Evolutionary conservation across 345 rosid species (phyloP).

Genomic region (Hypericum androsaemum): DNA sequence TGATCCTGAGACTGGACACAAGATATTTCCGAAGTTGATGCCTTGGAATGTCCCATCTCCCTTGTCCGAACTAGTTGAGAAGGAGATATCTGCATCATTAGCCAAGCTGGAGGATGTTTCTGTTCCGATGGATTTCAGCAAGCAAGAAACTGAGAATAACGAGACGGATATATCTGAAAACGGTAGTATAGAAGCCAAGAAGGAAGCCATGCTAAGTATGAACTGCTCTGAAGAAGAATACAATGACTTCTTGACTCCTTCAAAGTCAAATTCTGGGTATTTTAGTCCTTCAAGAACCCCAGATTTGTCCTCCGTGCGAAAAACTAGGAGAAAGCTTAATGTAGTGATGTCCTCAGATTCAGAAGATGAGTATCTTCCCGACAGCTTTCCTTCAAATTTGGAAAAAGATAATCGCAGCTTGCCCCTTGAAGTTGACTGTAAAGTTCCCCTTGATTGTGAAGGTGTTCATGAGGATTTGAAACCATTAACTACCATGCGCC

Average conservation of each 20-base stretch:
- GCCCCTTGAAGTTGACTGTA: slow-evolving; percentile 18
- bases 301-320: slow-evolving; percentile 28
- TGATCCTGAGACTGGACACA: slow-evolving; percentile 52
- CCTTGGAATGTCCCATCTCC: slow-evolving; percentile 67
- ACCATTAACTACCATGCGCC: slow-evolving; percentile 23
- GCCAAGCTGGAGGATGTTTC: slow-evolving; percentile 34
- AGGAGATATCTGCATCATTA: slow-evolving; percentile 46
- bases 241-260: slow-evolving; percentile 32
- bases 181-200: slow-evolving; percentile 53
- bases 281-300: slow-evolving; percentile 37
- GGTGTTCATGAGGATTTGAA: slow-evolving; percentile 23
- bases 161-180: slow-evolving; percentile 26
- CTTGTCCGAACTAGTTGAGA: slow-evolving; percentile 63
- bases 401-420: slow-evolving; percentile 18
- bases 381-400: slow-evolving; percentile 14
- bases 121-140: slow-evolving; percentile 22
- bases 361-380: slow-evolving; percentile 45
- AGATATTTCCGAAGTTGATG: slow-evolving; percentile 47
- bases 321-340: slow-evolving; percentile 36
- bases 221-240: slow-evolving; percentile 38
- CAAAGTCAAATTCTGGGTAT: slow-evolving; percentile 20
- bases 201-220: slow-evolving; percentile 60
- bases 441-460: slow-evolving; percentile 19
- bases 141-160: slow-evolving; percentile 32
- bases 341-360: slow-evolving; percentile 71